phyloP scores from a whole-genome alignment of 2,329 filamentous ascomycete species.

The Volutella citrinella region DNA sequence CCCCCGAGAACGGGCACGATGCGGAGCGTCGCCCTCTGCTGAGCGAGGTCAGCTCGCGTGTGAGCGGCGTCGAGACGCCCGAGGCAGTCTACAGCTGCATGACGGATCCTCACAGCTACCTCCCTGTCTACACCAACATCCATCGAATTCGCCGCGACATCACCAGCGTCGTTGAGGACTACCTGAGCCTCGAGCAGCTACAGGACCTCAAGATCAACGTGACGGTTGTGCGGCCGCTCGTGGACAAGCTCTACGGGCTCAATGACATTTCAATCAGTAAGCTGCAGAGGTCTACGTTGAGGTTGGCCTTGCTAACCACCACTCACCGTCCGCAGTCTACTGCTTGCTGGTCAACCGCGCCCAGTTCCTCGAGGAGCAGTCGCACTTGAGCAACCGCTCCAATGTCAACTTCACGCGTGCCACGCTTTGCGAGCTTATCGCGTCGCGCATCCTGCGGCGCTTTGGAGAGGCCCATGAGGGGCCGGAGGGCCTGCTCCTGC shows the following conservation, averaged over 20 bases:
- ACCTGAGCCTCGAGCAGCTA: constrained; percentile 69
- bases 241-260: constrained; percentile 78
- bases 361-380: constrained; percentile 76
- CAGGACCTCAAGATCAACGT: constrained; percentile 80
- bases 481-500: constrained; percentile 64
- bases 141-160: constrained; percentile 67
- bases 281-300: too few species aligned
- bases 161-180: constrained; percentile 59
- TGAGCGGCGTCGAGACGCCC: constrained; percentile 20
- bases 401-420: constrained; percentile 79
- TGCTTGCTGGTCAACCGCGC: constrained; percentile 79
- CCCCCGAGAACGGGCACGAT: constrained; percentile 6
- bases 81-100: constrained; percentile 49
- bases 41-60: constrained; percentile 28
- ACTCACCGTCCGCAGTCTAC: constrained; percentile 64
- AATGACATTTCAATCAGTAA: constrained; percentile 75
- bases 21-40: constrained; percentile 36
- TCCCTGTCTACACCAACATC: constrained; percentile 76
- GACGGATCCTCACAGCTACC: constrained; percentile 56
- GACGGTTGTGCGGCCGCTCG: constrained; percentile 72
- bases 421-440: constrained; percentile 76
- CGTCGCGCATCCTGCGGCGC: constrained; percentile 71
- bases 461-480: constrained; percentile 77
- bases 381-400: constrained; percentile 71
- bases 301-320: too few species aligned